A percentile compares a stretch with the other conserved stretches of the same genome.
Conservation (phyloP, 129 eudicot genomes). For the Glebionis coronaria region DNA sequence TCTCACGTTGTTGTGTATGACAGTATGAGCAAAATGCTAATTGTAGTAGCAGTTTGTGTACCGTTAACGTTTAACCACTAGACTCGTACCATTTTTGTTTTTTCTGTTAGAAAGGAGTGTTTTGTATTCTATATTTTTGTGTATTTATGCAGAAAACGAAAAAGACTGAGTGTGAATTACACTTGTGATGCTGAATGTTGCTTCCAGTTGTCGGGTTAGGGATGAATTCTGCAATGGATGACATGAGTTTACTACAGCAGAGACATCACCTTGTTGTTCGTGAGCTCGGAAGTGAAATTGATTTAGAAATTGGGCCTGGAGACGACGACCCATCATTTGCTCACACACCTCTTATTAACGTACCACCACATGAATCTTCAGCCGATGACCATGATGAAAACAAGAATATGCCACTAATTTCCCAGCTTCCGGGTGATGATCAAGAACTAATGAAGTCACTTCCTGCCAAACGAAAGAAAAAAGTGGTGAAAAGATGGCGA, state of each 20-base stretch:
- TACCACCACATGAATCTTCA: slow-evolving; percentile 73
- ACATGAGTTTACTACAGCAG: slow-evolving; percentile 82
- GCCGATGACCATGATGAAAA: slow-evolving; percentile 72
- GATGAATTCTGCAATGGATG: slow-evolving; percentile 96
- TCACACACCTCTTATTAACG: slow-evolving; percentile 47
- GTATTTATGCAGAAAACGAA: slow-evolving; percentile 29
- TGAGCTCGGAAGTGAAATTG: slow-evolving; percentile 89
- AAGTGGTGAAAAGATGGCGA: slow-evolving; percentile 95
- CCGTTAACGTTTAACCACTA: too few species aligned
- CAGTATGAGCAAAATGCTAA: too few species aligned
- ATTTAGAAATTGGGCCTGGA: slow-evolving; percentile 90
- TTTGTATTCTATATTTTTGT: neutral
- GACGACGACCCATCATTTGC: slow-evolving; percentile 74
- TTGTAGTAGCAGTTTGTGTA: too few species aligned
- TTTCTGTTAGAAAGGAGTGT: too few species aligned
- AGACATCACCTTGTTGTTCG: slow-evolving; percentile 87
- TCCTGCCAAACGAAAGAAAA: slow-evolving; percentile 77
- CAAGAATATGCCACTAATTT: slow-evolving; percentile 56
- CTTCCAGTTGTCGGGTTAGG: slow-evolving; percentile 69
- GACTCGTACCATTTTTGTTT: too few species aligned
- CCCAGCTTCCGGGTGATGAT: slow-evolving; percentile 63
- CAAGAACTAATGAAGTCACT: slow-evolving; percentile 64
- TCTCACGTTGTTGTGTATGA: too few species aligned
- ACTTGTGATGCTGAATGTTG: slow-evolving; percentile 98
- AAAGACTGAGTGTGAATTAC: slow-evolving; percentile 30